phyloP scores from a whole-genome alignment of 75 land plant species.

The Sequoia sempervirens region DNA sequence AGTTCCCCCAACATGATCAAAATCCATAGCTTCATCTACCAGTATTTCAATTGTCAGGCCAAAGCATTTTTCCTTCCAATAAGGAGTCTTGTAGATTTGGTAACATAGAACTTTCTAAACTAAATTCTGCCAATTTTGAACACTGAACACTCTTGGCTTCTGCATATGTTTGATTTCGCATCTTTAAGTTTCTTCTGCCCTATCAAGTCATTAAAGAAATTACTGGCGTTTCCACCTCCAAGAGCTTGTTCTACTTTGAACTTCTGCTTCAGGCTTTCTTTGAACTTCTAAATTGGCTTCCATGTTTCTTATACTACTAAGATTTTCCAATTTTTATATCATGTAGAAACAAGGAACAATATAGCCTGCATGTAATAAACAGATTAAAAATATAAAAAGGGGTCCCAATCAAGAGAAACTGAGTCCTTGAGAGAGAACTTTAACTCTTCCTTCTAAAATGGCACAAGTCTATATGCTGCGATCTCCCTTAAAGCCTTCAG shows the following conservation, averaged over 20 bases:
- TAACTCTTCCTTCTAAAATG: no score
- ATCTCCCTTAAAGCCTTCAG: no score
- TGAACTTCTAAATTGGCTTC: no score
- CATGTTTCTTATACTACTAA: no score
- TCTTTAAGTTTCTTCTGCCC: not conserved
- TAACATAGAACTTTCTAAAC: constrained; percentile 87
- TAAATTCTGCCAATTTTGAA: constrained; percentile 87
- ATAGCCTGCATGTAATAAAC: no score
- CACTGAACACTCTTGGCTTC: constrained; percentile 80
- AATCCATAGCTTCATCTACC: constrained; percentile 98
- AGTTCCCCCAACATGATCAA: constrained; percentile 88
- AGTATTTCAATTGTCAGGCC: constrained; percentile 93
- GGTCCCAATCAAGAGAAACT: no score
- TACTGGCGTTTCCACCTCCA: not conserved
- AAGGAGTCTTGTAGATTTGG: constrained; percentile 77
- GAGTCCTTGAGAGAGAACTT: no score
- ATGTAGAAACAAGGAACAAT: no score
- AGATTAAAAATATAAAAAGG: no score
- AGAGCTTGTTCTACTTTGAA: not conserved
- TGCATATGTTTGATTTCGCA: constrained; percentile 86
- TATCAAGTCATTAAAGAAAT: not conserved
- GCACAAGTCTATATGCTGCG: no score
- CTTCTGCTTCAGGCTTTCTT: not conserved
- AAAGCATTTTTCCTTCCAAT: constrained; percentile 83
- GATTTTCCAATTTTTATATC: no score